phyloP scores from a whole-genome alignment of 495 filamentous ascomycete genomes.

The Glarea lozoyensis region DNA sequence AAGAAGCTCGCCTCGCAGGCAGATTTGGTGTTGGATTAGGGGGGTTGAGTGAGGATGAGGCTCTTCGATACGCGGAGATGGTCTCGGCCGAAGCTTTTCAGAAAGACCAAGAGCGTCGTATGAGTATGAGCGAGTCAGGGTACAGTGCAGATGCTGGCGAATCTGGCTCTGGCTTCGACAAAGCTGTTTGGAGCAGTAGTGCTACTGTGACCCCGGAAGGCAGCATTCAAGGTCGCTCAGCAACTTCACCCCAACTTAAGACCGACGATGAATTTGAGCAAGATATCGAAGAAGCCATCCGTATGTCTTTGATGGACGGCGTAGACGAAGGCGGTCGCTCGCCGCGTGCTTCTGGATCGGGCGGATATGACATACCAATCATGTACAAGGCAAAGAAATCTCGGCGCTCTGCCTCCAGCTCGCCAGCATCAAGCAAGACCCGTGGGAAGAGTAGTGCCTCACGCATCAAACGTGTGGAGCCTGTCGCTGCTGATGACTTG shows the following conservation, averaged over 20 bases:
- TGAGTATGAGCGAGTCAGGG: constrained; percentile 37
- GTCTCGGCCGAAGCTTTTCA: constrained; percentile 71
- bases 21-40: constrained; percentile 76
- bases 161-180: constrained; percentile 30
- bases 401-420: constrained; percentile 27
- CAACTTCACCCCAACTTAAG: constrained; percentile 35
- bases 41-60: constrained; percentile 78
- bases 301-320: constrained; percentile 60
- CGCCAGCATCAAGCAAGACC: constrained; percentile 26
- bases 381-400: constrained; percentile 39
- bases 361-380: constrained; percentile 42
- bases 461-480: background rate
- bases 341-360: constrained; percentile 55
- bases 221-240: constrained; percentile 29
- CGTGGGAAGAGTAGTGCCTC: constrained; percentile 4
- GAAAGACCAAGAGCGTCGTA: constrained; percentile 49
- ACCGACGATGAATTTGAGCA: constrained; percentile 57
- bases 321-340: constrained; percentile 62
- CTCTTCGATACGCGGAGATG: constrained; percentile 80
- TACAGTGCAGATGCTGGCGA: constrained; percentile 38
- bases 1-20: constrained; percentile 56
- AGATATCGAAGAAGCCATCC: constrained; percentile 74
- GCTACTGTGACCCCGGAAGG: constrained; percentile 42
- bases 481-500: constrained; percentile 53
- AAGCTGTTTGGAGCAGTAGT: constrained; percentile 34